Percentiles rank a stretch among this genome's conserved stretches.
Evolutionary conservation across 2,329 filamentous ascomycete species (phyloP).

Genomic region (Botryotinia globosa): DNA sequence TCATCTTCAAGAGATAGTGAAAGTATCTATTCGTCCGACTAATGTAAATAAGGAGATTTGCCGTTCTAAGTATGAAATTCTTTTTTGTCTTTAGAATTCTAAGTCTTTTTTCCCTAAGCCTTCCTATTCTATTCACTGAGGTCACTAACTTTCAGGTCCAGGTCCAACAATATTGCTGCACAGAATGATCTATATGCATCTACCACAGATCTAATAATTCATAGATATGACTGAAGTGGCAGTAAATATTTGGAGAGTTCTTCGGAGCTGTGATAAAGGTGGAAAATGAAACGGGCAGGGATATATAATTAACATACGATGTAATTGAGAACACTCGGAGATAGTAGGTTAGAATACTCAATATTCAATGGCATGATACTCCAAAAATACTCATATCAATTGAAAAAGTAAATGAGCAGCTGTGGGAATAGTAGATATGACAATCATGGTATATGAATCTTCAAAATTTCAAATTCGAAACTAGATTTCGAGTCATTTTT

Average conservation of each 20-base stretch:
- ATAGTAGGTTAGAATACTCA: neutral
- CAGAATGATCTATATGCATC: too few species aligned
- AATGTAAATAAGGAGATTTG: fast-evolving
- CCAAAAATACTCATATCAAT: neutral
- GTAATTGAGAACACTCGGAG: neutral
- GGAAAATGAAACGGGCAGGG: too few species aligned
- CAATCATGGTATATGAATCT: neutral
- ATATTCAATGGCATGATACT: neutral
- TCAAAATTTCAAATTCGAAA: neutral
- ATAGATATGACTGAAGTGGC: too few species aligned
- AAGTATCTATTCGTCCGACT: neutral
- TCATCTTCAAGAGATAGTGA: neutral
- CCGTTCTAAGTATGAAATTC: neutral
- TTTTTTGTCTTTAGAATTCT: too few species aligned
- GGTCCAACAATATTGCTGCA: too few species aligned
- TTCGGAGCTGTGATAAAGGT: neutral
- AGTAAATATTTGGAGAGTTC: neutral
- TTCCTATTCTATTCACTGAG: too few species aligned
- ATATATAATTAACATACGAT: neutral
- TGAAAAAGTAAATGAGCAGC: too few species aligned
- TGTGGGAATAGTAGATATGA: neutral
- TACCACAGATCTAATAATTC: too few species aligned
- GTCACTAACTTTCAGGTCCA: too few species aligned
- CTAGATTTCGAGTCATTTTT: neutral
- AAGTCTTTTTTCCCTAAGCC: too few species aligned